Evolutionary conservation across 1,284 basidiomycete species (phyloP).

Genomic region (Coniferiporia weirii): DNA sequence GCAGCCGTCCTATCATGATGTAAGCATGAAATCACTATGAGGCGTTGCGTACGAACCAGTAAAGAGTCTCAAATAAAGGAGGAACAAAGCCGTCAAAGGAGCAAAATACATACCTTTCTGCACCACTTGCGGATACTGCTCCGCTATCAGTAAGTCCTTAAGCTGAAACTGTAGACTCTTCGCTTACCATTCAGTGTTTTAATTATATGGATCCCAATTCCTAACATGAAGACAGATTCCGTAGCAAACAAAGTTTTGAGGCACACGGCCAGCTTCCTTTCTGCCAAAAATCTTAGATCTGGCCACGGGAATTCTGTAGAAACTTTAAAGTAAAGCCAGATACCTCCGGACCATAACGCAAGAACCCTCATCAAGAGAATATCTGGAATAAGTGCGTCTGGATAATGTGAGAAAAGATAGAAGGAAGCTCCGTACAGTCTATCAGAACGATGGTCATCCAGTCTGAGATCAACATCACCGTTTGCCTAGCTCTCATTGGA

Average conservation of each 20-base stretch:
- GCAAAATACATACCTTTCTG: no score
- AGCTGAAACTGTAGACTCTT: neutral
- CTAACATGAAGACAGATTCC: neutral
- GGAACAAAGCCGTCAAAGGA: no score
- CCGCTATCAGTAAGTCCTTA: neutral
- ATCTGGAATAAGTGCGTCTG: neutral
- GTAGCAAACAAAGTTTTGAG: neutral
- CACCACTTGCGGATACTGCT: neutral
- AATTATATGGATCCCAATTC: neutral
- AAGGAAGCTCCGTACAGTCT: neutral
- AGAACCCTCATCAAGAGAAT: conserved; percentile 6
- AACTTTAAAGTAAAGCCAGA: neutral
- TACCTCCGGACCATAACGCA: neutral
- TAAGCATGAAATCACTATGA: no score
- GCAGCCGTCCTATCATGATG: neutral
- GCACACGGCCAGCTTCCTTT: neutral
- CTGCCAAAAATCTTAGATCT: neutral
- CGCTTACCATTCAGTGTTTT: neutral
- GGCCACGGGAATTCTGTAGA: neutral
- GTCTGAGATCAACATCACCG: neutral
- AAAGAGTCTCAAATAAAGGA: neutral
- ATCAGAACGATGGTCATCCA: conserved; percentile 4
- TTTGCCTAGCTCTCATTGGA: neutral
- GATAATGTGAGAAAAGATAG: neutral
- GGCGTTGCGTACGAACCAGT: neutral